These are phyloP conservation scores for Leccinum olivaceopallidum DNA, from an alignment of 768 basidiomycete species.

Conservation along the genomic window DNA sequence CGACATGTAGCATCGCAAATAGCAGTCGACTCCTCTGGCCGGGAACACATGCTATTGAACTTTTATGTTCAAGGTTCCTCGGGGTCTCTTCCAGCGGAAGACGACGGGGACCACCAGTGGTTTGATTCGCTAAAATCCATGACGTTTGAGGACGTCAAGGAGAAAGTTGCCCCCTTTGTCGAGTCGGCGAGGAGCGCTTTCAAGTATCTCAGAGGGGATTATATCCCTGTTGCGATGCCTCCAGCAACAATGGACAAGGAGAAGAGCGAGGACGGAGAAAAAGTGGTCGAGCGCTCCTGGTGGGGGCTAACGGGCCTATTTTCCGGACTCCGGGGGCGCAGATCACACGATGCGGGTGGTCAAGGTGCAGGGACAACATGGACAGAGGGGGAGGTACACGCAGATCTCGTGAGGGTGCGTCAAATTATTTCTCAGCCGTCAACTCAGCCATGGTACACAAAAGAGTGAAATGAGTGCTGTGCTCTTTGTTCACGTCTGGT, in stretches of 20 bases:
- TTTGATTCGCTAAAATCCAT: slow-evolving; percentile 51
- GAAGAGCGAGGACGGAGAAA: slow-evolving; percentile 30
- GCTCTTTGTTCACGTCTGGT: slow-evolving; percentile 5
- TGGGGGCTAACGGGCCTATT: slow-evolving; percentile 70
- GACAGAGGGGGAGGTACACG: slow-evolving; percentile 82
- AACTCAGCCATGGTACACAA: background rate
- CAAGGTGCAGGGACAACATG: slow-evolving; percentile 45
- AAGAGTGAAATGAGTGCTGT: slow-evolving; percentile 3
- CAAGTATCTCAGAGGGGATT: slow-evolving; percentile 71
- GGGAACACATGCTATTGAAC: slow-evolving; percentile 82
- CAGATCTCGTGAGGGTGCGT: slow-evolving; percentile 70
- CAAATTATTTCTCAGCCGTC: slow-evolving; percentile 6
- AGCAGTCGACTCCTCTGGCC: slow-evolving; percentile 67
- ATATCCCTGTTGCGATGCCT: slow-evolving; percentile 39
- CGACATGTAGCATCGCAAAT: slow-evolving; percentile 80
- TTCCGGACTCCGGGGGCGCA: slow-evolving; percentile 54
- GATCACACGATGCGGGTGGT: slow-evolving; percentile 31
- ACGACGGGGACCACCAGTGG: slow-evolving; percentile 23
- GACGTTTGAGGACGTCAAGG: slow-evolving; percentile 57
- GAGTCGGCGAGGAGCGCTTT: slow-evolving; percentile 60
- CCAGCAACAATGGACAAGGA: slow-evolving; percentile 31
- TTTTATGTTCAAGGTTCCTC: slow-evolving; percentile 72
- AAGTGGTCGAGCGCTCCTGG: slow-evolving; percentile 37
- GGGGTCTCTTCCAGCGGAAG: slow-evolving; percentile 27
- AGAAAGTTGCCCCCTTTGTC: slow-evolving; percentile 39